Evolutionary conservation across 768 basidiomycete species (phyloP), one percentile per base, ranked within the genome.

Genomic region (Obba rivulosa): DNA sequence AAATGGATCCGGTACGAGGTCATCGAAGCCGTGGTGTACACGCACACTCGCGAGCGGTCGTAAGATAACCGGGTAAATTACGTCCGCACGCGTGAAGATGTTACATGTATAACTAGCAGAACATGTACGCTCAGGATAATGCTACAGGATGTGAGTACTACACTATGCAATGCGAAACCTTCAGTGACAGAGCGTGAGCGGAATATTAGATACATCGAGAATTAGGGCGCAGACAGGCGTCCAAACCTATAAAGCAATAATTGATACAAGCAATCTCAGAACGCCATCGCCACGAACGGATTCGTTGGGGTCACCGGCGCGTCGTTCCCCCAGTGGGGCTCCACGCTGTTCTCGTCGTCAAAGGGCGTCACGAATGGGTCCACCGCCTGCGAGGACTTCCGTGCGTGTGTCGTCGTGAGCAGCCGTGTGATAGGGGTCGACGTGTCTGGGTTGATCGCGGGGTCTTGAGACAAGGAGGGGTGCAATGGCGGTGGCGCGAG

Each of bases 281-380:
- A 31, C 3, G 70, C 70, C 44, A 65, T 41, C 11, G 60, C 65
- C 51, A 43, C 45, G 28, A 48, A 49, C 48, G 48, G 49, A 49
- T 51, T 49, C 46, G 47, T 11, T 16, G 35, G 46, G 28, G 25
- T 28, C 18, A 46, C 25, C 17, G 46, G 52, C n/a, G 25, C 36
- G 8, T 25, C 31, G 14, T 38, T 16, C 20, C 21, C 47, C 31
- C 57, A 41, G 48, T 77, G 72, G 5, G 28, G 28, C 7, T 31
- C 28, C 28, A 31, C 28, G 28, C 28, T 31, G 28, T 31, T 31
- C 60, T 86, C 84, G 59, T 87, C 86, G 62, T 89, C 87, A 64
- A 89, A 89, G 8, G 87, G 87, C 43, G 86, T 87, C 49, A 78
- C 75, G 59, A 89, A 89, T 45, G 87, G 87, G 59, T 79, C 63